Evolutionary conservation across 1,139 yeast genomes (phyloP), one percentile per base, ranked within the genome.

Genomic region (Debaryomyces udenii): DNA sequence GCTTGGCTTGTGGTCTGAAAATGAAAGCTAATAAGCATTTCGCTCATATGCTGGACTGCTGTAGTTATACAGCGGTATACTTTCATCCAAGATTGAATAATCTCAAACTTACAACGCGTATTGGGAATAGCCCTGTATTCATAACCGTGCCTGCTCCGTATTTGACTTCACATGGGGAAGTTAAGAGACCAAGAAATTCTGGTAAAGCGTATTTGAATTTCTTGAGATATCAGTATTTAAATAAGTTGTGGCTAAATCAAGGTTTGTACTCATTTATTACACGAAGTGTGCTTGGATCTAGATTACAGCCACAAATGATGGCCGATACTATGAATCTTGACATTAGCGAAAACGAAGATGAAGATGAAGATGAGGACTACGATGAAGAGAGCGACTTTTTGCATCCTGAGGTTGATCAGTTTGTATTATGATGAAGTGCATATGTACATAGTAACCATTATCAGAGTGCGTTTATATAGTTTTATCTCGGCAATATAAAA

Each of bases 91-190:
- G 61, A 17, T 45, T 49, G 30, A 69, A 67, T 41, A 59, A 57
- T 20, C 62, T 78, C 13, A 64, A 69, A 37, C 52, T 78, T n/a
- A 55, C 61, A 40, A 56, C 71, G 14, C 62, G 66, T 59, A 47
- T 69, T 49, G 57, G 59, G 1, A 46, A 46, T 9, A 61, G 57
- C 47, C 72, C 59, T 31, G 61, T 55, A 3, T 59, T 58, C 33
- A 47, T 64, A 2, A 57, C 62, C 26, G 62, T 78, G 17, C 70
- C 76, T 11, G 86, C 87, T 0, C 93, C 93, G 2, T 86, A 84
- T 53, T 64, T 86, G 54, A 83, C 87, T 37, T 67, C 71, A 4
- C 89, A 84, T 57, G 94, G 94, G 22, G 93, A 86, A 56, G 76
- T 83, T 9, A 84, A 85, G 35, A 66, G 70, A 7, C 74, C 74